Percentiles rank a stretch among this genome's conserved stretches.
phyloP scores from a whole-genome alignment of 768 basidiomycete species.

The Amanita inopinata region DNA sequence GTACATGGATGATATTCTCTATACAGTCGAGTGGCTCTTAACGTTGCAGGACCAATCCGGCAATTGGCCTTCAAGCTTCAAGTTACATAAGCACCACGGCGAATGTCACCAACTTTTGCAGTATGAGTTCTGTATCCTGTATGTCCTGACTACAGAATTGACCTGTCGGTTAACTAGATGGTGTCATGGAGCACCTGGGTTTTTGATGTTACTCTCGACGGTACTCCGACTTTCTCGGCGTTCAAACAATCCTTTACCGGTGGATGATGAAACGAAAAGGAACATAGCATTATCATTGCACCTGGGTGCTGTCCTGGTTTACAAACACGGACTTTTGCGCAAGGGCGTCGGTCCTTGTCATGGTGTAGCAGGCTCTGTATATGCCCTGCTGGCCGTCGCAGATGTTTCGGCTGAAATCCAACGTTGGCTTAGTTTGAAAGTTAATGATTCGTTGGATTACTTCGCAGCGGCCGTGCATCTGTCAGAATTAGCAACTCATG shows the following conservation, averaged over 20 bases:
- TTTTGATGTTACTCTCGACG: slow-evolving; percentile 37
- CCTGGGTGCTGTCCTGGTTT: slow-evolving; percentile 33
- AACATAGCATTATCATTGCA: slow-evolving; percentile 24
- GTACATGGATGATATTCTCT: slow-evolving; percentile 30
- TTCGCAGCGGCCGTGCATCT: slow-evolving; percentile 9
- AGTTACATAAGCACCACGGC: slow-evolving; percentile 17
- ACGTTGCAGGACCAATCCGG: slow-evolving; percentile 33
- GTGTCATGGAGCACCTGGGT: slow-evolving; percentile 51
- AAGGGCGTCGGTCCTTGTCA: slow-evolving; percentile 58
- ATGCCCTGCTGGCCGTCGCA: slow-evolving; percentile 39
- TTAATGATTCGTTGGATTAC: neutral
- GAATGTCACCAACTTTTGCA: slow-evolving; percentile 35
- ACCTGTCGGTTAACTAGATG: slow-evolving; percentile 25
- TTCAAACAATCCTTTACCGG: slow-evolving; percentile 13
- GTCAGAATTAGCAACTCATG: slow-evolving; percentile 26
- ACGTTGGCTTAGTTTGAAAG: neutral
- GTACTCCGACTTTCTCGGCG: slow-evolving; percentile 23
- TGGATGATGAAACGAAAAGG: slow-evolving; percentile 17
- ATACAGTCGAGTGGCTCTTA: slow-evolving; percentile 39
- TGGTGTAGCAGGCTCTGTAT: slow-evolving; percentile 45
- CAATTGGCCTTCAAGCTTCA: slow-evolving; percentile 38
- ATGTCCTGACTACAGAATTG: neutral
- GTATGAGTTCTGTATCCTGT: slow-evolving; percentile 23
- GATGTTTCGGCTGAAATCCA: slow-evolving; percentile 28
- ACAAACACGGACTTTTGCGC: slow-evolving; percentile 36